A percentile compares a stretch with the other conserved stretches of the same genome.
phyloP scores from a whole-genome alignment of 2,329 filamentous ascomycete genomes.

The Cytospora piceae region DNA sequence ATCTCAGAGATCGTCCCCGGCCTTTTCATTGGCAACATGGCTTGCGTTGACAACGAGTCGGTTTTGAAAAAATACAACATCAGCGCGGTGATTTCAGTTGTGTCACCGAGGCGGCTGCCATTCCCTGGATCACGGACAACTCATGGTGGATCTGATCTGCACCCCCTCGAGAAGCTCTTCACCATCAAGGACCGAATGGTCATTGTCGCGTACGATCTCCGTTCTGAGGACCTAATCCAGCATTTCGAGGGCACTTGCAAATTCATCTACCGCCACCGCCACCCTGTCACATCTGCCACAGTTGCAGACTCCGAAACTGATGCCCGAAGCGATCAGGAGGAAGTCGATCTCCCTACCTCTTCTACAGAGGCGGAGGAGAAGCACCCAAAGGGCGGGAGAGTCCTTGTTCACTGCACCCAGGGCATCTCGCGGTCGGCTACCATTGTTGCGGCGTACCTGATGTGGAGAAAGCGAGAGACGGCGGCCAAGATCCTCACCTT shows the following conservation, averaged over 20 bases:
- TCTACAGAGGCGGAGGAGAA: neutral
- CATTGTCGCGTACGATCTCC: slow-evolving; percentile 20
- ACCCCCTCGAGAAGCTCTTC: slow-evolving; percentile 23
- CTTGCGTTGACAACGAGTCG: slow-evolving; percentile 14
- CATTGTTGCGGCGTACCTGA: slow-evolving; percentile 34
- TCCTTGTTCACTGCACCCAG: slow-evolving; percentile 38
- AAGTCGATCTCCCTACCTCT: neutral
- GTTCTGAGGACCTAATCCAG: slow-evolving; percentile 23
- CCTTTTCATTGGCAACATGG: slow-evolving; percentile 32
- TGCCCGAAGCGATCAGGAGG: neutral
- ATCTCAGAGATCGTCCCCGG: slow-evolving; percentile 30
- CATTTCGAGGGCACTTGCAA: slow-evolving; percentile 31
- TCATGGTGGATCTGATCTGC: neutral
- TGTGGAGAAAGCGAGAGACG: slow-evolving; percentile 30
- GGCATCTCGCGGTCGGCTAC: slow-evolving; percentile 34
- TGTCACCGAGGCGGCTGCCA: neutral
- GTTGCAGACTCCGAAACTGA: neutral
- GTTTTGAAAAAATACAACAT: slow-evolving; percentile 29
- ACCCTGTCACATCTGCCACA: neutral
- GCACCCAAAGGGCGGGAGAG: neutral
- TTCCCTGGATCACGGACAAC: neutral
- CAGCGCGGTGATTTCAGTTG: slow-evolving; percentile 33
- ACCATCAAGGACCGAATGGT: slow-evolving; percentile 27
- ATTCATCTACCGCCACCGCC: slow-evolving; percentile 32
- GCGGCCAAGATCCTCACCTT: slow-evolving; percentile 15